A percentile compares a stretch with the other conserved stretches of the same genome.
These are phyloP conservation scores for Epichloe sylvatica DNA, from an alignment of 2,329 filamentous ascomycete species.

Conservation along the genomic window DNA sequence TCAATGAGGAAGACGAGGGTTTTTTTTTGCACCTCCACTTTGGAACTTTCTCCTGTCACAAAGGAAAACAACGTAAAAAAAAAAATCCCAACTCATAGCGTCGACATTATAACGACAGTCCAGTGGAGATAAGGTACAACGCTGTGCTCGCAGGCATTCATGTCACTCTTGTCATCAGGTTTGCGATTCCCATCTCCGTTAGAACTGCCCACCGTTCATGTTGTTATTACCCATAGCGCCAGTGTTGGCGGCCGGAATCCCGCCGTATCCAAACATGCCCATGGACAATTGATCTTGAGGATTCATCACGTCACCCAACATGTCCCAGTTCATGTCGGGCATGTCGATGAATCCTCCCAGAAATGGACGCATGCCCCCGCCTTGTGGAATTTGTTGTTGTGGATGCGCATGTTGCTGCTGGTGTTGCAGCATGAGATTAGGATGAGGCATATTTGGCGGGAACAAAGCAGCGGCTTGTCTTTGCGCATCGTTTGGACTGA, in stretches of 20 bases:
- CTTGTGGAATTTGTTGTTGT: conserved; percentile 6
- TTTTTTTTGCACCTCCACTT: too few relatives aligned
- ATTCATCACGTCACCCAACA: conserved; percentile 23
- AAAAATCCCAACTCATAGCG: neutral
- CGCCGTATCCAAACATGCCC: conserved; percentile 19
- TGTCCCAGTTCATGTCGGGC: conserved; percentile 31
- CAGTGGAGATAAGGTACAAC: neutral
- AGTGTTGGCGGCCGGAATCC: conserved; percentile 11
- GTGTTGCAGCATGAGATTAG: conserved; percentile 1
- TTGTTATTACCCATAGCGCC: conserved; percentile 3
- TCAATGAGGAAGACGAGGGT: too few relatives aligned
- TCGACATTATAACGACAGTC: neutral
- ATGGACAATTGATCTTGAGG: conserved; percentile 16
- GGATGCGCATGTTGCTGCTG: conserved; percentile 1
- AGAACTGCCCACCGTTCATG: conserved; percentile 3
- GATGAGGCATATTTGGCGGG: neutral
- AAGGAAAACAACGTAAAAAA: neutral
- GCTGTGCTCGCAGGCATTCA: neutral
- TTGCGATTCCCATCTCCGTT: neutral
- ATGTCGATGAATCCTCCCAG: conserved; percentile 31
- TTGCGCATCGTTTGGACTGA: neutral
- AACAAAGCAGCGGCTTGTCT: neutral
- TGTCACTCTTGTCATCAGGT: neutral
- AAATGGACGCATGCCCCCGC: conserved; percentile 28
- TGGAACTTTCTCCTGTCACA: too few relatives aligned